Evolutionary conservation across 23 red algal genomes (phyloP), one percentile per base, ranked within the genome.

Genomic region (Rhodosorus marinus): DNA sequence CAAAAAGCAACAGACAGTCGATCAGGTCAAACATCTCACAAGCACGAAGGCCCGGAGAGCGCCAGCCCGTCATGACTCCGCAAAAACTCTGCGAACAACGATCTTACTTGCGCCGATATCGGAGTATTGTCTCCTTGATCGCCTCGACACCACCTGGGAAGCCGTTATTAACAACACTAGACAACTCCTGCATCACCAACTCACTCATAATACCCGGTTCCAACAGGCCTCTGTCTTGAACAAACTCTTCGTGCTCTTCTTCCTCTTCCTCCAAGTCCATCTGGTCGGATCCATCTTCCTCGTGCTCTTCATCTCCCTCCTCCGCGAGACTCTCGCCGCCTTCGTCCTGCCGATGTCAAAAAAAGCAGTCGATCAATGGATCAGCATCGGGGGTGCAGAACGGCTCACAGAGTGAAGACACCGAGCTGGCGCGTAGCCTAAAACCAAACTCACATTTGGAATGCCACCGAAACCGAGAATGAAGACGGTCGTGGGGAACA

Each of bases 391-490:
- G n/a, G n/a, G n/a, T n/a, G n/a, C n/a, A n/a, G n/a, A n/a, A n/a
- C n/a, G n/a, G n/a, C n/a, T n/a, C n/a, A 61, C 70, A 5, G 8
- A n/a, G 22, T 51, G 30, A 26, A 61, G 20, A 40, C 66, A 14
- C 17, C 55, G 11, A 8, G 70, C 54, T 6, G 70, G 31, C n/a
- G 66, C 45, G 40, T 75, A 61, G 8, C 64, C 25, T 9, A 75
- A 52, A 8, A 75, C 33, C 15, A 65, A 7, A 24, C 1, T 8
- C 6, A 28, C 7, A 19, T 35, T 60, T 34, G 62, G 46, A 81
- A 49, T 4, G 33, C 23, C 25, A 46, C 19, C 26, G 62, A 21
- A n/a, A 50, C 28, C 9, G 14, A 24, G 11, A 51, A 31, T 14
- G 68, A 24, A 11, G 38, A 15, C 8, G 28, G 62, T 20, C n/a